These are phyloP conservation scores for Citrus unshiu DNA, from an alignment of 345 rosid species.

Conservation along the genomic window DNA sequence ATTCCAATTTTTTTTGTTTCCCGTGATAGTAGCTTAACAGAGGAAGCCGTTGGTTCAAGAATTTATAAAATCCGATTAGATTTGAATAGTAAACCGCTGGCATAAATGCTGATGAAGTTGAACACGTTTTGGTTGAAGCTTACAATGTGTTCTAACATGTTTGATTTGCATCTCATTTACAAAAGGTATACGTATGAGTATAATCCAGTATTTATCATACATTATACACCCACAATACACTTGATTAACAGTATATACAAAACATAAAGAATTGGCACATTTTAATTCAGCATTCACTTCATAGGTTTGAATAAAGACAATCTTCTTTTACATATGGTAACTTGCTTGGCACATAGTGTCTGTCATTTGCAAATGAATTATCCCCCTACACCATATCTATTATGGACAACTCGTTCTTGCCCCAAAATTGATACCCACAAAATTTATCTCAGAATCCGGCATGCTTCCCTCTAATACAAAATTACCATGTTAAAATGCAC, in stretches of 20 bases:
- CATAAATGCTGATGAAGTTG: constrained; percentile 17
- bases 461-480: background rate
- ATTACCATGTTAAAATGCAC: background rate
- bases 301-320: background rate
- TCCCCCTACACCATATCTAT: background rate
- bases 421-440: background rate
- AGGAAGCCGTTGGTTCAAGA: constrained; percentile 18
- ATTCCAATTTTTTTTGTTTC: background rate
- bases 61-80: constrained; percentile 17
- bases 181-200: background rate
- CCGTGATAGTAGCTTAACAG: constrained; percentile 18
- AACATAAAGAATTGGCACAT: background rate
- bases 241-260: background rate
- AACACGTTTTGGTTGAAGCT: constrained; percentile 18
- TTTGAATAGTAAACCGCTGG: constrained; percentile 14
- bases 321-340: background rate
- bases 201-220: background rate
- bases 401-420: background rate
- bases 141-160: background rate
- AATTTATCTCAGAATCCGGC: background rate
- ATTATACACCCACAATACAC: background rate
- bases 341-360: background rate
- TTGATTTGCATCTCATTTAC: background rate
- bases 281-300: background rate
- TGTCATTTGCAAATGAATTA: background rate